Base-by-base conservation (phyloP, 1,284 basidiomycete genomes). In the Wolfiporia cocos region DNA sequence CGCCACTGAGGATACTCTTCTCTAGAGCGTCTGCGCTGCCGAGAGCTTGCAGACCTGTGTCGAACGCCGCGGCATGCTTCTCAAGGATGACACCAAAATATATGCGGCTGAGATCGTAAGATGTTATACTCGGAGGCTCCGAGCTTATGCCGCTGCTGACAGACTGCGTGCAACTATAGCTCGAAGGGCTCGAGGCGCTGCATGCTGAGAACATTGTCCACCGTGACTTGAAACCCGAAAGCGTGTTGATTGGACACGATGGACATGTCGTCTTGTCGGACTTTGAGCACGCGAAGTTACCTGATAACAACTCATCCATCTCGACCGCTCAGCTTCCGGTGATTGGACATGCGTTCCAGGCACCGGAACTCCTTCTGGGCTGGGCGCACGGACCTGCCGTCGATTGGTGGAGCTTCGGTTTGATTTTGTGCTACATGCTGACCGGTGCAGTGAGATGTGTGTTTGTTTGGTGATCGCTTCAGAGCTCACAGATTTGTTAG, bases 371-470 rank as follows among this genome's bases (percentile, higher is more conserved):
- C 3, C 66, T 90, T 19, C 69, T 86, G 22, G 78, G 84, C 0
- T 78, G 83, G 69, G 67, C 75, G 10, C 85, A 89, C 55, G 79
- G 81, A 39, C 79, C 74, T 47, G 72, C 79, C 10, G 85, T 86
- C n/a, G 90, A 93, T 58, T 83, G 80, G 65, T 93, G 88, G 87
- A 74, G 77, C 1, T 79, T 91, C 45, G 90, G 89, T 1, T 73
- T 84, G 52, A 68, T 92, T 53, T 57, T 92, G 11, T 81, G 79
- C 53, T 86, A 83, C 56, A 79, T 89, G 69, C 62, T 78, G 34
- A 70, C 71, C 17, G 80, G 79, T 21, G 66, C 63, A 54, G 80
- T 81, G 41, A 55, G 71, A 61, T 22, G 11, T 24, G 19, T 47
- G 26, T n/a, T n/a, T 28, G 26, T 21, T 18, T 44, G 12, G 14